Conservation (phyloP, 768 basidiomycete species). For the Dioszegia hungarica region DNA sequence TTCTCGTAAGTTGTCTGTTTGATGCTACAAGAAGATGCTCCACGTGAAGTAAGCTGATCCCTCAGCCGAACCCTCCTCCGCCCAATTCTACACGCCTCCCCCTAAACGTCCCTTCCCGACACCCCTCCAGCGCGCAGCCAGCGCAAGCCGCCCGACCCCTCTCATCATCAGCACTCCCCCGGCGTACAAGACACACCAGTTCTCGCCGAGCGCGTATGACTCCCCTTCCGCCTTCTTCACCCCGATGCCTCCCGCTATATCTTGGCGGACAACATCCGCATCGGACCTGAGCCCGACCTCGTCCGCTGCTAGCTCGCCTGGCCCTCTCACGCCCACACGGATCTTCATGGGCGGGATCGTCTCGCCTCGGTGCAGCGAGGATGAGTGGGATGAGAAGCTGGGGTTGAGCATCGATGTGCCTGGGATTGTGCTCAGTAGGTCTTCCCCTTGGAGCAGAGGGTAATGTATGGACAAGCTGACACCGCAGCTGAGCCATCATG, state of each 20-base stretch:
- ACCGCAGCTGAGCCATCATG: slow-evolving; percentile 13
- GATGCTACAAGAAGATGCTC: neutral
- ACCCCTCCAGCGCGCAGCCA: neutral
- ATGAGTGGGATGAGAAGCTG: slow-evolving; percentile 13
- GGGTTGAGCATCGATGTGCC: slow-evolving; percentile 16
- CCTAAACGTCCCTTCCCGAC: slow-evolving; percentile 6
- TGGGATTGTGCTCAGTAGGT: slow-evolving; percentile 18
- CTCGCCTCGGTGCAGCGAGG: neutral
- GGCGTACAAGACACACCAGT: slow-evolving; percentile 4
- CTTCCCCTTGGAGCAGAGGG: neutral
- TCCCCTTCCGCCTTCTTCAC: neutral
- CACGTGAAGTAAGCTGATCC: neutral
- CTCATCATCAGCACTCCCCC: neutral
- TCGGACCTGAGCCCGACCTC: neutral
- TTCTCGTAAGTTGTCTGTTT: neutral
- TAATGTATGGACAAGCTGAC: neutral
- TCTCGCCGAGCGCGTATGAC: neutral
- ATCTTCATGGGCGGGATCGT: slow-evolving; percentile 8
- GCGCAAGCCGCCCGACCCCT: neutral
- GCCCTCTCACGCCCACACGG: slow-evolving; percentile 9
- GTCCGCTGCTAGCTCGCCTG: slow-evolving; percentile 2
- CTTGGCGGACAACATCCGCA: neutral
- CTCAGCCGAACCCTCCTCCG: neutral
- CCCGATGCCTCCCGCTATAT: neutral
- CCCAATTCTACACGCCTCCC: neutral